Evolutionary conservation across 441 rosid species (phyloP), one percentile per base, ranked within the genome.

Genomic region (Gossypium gossypioides): DNA sequence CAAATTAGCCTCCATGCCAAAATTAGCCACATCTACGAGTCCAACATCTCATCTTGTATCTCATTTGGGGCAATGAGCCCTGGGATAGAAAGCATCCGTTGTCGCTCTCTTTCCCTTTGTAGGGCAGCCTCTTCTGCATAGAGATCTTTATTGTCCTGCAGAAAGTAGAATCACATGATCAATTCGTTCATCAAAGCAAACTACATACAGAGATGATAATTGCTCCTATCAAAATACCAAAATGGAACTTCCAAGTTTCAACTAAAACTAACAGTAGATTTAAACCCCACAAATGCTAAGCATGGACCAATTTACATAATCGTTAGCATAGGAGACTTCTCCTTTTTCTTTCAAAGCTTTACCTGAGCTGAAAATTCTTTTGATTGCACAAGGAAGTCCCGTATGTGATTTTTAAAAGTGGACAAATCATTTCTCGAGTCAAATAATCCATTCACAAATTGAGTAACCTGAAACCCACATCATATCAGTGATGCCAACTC

Each of bases 61-160:
- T 96, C 99, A 67, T 87, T 88, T 6, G 99, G 99, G 73, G 97
- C 98, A 48, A 96, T 90, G 61, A 96, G 91, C 77, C 99, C 99
- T 1, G 99, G 99, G 76, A 96, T 90, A 22, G 93, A 85, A 74
- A 93, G 91, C 99, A 96, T 96, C 76, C 96, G 83, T 82, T 86
- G 97, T 62, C 96, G 86, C 83, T 96, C 98, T 79, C 86, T 85
- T 60, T 91, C 98, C 71, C 89, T 83, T 83, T 91, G 97, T 13
- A 91, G 91, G 34, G 98, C 98, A 50, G 98, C 96, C 78, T 96
- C 99, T 77, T 96, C 99, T 0, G 97, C 97, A 55, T 96, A 96
- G 0, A 96, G 89, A 82, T 96, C 98, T 82, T 93, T 96, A 80
- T 96, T 96, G 79, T 96, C 98, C 99, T 96, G 90, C 72, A 79